Evolutionary conservation across 768 basidiomycete species (phyloP).

Genomic region (Tubosaeta sp.): DNA sequence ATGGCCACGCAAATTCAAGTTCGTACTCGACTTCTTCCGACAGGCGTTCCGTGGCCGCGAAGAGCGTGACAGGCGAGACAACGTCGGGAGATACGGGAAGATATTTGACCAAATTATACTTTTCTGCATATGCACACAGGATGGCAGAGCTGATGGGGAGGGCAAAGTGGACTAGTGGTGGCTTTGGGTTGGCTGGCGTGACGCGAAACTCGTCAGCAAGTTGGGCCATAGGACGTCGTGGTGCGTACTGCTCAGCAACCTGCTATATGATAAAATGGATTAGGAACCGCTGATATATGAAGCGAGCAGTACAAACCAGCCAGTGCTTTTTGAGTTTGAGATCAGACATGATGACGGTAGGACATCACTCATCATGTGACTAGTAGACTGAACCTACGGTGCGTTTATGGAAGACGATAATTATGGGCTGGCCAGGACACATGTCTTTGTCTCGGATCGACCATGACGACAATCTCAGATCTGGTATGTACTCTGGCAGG

Average conservation of each 20-base stretch:
- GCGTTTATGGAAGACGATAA: too few relatives aligned
- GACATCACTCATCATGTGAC: too few relatives aligned
- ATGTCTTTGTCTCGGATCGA: too few relatives aligned
- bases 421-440: too few relatives aligned
- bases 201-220: not conserved
- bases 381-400: too few relatives aligned
- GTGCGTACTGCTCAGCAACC: not conserved
- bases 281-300: too few relatives aligned
- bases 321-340: too few relatives aligned
- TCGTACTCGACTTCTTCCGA: not conserved
- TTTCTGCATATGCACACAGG: not conserved
- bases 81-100: not conserved
- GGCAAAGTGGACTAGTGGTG: not conserved
- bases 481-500: too few relatives aligned
- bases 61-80: not conserved
- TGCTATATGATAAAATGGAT: not conserved
- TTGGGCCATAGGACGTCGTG: not conserved
- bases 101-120: not conserved
- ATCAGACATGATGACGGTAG: too few relatives aligned
- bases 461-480: too few relatives aligned
- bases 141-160: not conserved
- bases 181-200: not conserved
- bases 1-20: not conserved
- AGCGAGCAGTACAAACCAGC: too few relatives aligned
- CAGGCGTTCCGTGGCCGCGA: not conserved